Evolutionary conservation across 2,329 filamentous ascomycete species (phyloP).

Genomic region (Phaeomoniella chlamydospora): DNA sequence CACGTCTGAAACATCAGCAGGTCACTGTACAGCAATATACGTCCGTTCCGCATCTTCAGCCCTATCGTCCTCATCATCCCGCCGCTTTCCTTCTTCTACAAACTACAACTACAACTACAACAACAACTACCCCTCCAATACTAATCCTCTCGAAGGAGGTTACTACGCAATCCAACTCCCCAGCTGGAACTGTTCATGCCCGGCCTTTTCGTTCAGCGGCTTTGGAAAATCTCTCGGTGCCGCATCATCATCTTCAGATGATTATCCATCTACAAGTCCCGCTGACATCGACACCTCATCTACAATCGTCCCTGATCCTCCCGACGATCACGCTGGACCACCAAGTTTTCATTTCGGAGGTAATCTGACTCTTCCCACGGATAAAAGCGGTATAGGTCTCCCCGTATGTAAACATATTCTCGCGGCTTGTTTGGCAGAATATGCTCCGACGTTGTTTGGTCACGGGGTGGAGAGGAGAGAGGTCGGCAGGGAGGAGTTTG

Average conservation of each 20-base stretch:
- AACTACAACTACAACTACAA: conserved; percentile 6
- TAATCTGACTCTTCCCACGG: conserved; percentile 2
- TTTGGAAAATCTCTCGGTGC: conserved; percentile 28
- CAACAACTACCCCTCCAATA: conserved; percentile 4
- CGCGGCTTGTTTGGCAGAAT: conserved; percentile 62
- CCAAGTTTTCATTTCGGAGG: conserved; percentile 4
- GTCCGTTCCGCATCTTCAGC: conserved; percentile 44
- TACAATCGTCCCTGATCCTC: not conserved
- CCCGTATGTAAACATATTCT: conserved; percentile 78
- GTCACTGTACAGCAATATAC: conserved; percentile 35
- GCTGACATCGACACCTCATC: not conserved
- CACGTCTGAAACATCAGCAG: conserved; percentile 16
- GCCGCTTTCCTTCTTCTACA: too few relatives aligned
- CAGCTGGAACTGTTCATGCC: conserved; percentile 84
- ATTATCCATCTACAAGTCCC: not conserved
- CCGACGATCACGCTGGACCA: not conserved
- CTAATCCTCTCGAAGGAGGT: conserved; percentile 12
- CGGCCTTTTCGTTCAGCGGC: conserved; percentile 62
- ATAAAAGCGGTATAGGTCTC: conserved; percentile 18
- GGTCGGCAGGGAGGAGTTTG: conserved; percentile 53
- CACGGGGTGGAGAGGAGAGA: conserved; percentile 38
- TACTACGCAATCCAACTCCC: conserved; percentile 57
- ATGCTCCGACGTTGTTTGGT: conserved; percentile 44
- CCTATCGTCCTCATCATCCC: conserved; percentile 13
- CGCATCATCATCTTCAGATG: not conserved